Evolutionary conservation across 2,329 filamentous ascomycete genomes (phyloP).

Genomic region (Thermothelomyces thermophilus): DNA sequence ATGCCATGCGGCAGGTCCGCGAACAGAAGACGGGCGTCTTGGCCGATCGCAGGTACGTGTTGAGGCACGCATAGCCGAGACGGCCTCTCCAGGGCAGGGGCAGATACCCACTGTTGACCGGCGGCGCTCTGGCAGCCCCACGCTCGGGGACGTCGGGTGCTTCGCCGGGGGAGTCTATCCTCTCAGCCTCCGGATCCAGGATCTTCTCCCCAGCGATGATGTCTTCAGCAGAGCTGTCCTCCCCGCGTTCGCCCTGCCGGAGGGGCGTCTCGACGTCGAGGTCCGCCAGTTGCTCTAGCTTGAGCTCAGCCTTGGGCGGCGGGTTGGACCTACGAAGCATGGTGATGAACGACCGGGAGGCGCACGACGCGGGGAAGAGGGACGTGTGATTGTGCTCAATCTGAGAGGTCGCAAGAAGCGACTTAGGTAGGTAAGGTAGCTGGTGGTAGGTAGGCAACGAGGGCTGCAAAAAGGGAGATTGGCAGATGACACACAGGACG

Average conservation of each 20-base stretch:
- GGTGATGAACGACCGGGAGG: not conserved
- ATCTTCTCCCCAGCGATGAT: conserved; percentile 20
- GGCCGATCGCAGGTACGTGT: conserved; percentile 78
- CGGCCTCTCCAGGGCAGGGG: conserved; percentile 88
- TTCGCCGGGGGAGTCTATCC: conserved; percentile 11
- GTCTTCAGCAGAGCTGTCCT: conserved; percentile 15
- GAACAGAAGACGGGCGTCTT: conserved; percentile 86
- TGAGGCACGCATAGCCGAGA: conserved; percentile 85
- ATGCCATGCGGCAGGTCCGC: conserved; percentile 82
- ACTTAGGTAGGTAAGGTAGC: too few species aligned
- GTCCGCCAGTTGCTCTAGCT: not conserved
- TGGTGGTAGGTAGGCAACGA: too few species aligned
- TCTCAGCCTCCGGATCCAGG: conserved; percentile 13
- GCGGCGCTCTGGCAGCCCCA: conserved; percentile 56
- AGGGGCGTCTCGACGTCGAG: conserved; percentile 1
- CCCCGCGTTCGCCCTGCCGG: conserved; percentile 21
- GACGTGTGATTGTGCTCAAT: too few species aligned
- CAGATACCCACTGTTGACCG: conserved; percentile 75
- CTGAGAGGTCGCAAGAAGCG: too few species aligned
- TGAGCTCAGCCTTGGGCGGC: not conserved
- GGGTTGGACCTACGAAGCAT: conserved; percentile 8
- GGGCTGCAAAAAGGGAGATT: too few species aligned
- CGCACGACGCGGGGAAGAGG: not conserved
- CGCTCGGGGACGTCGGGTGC: conserved; percentile 27
- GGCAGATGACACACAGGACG: too few species aligned